Evolutionary conservation across 306 rosid genomes (phyloP).

Genomic region (Carpinus fangiana): DNA sequence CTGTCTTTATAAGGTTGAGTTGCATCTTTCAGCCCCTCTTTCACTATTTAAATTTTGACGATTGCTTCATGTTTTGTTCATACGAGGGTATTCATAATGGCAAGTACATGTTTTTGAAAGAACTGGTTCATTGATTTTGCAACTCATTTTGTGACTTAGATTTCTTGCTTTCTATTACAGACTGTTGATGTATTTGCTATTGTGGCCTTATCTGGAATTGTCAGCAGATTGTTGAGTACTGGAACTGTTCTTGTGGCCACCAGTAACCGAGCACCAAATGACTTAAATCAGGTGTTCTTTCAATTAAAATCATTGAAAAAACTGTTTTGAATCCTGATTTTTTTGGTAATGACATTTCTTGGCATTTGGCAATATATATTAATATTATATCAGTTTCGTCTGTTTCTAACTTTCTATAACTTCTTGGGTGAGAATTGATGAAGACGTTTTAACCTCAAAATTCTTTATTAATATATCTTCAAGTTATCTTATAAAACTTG

Average conservation of each 20-base stretch:
- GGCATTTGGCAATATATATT: not conserved
- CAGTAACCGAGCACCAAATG: conserved; percentile 90
- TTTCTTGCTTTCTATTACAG: conserved; percentile 62
- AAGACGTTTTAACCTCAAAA: not conserved
- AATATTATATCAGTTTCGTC: not conserved
- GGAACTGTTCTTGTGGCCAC: conserved; percentile 97
- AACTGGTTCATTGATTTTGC: not conserved
- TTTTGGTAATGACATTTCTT: not conserved
- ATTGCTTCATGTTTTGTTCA: conserved; percentile 15
- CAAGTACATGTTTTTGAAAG: not conserved
- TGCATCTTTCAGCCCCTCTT: conserved; percentile 20
- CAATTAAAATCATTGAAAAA: conserved; percentile 3
- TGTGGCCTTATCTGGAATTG: conserved; percentile 99
- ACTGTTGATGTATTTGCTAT: conserved; percentile 99
- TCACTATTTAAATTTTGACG: conserved; percentile 5
- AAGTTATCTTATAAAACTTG: not conserved
- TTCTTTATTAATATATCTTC: not conserved
- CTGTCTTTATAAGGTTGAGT: conserved; percentile 9
- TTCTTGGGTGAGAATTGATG: not conserved
- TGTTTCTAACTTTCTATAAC: not conserved
- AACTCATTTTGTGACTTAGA: conserved; percentile 29
- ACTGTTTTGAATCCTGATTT: conserved; percentile 8
- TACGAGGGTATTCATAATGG: not conserved
- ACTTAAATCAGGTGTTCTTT: conserved; percentile 71
- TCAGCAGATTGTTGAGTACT: conserved; percentile 82